Evolutionary conservation across 352 stramenopile species (phyloP).

Genomic region (Phytophthora idaei): DNA sequence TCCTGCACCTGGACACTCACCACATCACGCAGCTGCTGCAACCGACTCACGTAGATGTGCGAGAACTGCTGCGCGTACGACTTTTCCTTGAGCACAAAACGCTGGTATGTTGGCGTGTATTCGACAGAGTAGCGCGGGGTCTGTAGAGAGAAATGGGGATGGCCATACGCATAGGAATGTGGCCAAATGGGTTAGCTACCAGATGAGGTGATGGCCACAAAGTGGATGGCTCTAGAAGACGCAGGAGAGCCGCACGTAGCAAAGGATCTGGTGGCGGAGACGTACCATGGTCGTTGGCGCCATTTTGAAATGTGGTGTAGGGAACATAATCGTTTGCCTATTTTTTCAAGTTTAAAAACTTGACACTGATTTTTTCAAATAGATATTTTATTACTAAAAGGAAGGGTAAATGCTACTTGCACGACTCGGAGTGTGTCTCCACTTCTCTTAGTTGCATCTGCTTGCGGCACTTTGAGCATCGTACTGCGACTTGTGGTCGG

Average conservation of each 20-base stretch:
- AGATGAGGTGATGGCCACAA: not conserved
- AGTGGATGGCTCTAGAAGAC: not conserved
- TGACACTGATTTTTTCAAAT: not conserved
- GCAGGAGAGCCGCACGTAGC: conserved; percentile 2
- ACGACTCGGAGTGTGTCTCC: conserved; percentile 46
- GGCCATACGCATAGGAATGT: conserved; percentile 7
- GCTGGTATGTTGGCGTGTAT: conserved; percentile 53
- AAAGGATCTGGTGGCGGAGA: not conserved
- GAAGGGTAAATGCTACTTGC: conserved; percentile 20
- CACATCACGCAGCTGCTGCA: conserved; percentile 70
- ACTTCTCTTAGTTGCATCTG: conserved; percentile 40
- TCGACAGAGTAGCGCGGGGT: conserved; percentile 42
- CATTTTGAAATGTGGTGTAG: conserved; percentile 25
- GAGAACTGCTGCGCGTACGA: conserved; percentile 90
- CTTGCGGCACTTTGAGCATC: conserved; percentile 46
- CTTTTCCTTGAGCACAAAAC: conserved; percentile 88
- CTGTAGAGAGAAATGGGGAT: conserved; percentile 22
- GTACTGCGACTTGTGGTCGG: conserved; percentile 15
- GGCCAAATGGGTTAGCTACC: conserved; percentile 20
- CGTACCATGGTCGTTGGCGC: conserved; percentile 33
- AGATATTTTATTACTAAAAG: not conserved
- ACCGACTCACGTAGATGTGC: conserved; percentile 89
- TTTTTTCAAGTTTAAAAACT: not conserved
- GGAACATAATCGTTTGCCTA: too few species aligned
- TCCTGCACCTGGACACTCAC: conserved; percentile 57